Percentiles rank a stretch among this genome's conserved stretches.
These are phyloP conservation scores for Pythium sukuiense DNA, from an alignment of 352 stramenopile species.

Conservation along the genomic window DNA sequence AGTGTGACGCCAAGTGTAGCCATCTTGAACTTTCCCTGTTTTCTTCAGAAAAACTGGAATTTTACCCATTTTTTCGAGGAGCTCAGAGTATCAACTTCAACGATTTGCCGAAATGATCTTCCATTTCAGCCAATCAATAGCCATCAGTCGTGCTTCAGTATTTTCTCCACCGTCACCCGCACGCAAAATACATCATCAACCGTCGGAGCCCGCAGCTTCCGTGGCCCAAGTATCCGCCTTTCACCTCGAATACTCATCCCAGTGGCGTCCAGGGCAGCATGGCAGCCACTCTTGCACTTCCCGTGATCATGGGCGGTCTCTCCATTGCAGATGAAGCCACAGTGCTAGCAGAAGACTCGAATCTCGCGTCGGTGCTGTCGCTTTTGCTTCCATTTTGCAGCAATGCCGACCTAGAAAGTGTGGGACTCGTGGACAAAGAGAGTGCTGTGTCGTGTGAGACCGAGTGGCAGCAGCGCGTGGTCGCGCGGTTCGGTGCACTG, in stretches of 20 bases:
- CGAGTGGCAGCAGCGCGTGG: conserved; percentile 65
- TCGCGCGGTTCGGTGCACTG: conserved; percentile 47
- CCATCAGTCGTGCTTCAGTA: neutral
- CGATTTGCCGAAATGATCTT: conserved; percentile 5
- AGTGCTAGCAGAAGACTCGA: neutral
- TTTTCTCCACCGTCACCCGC: neutral
- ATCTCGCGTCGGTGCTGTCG: conserved; percentile 32
- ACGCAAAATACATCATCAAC: conserved; percentile 5
- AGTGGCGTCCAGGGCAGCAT: neutral
- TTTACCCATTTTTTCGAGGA: no score
- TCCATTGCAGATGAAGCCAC: neutral
- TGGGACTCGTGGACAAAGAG: conserved; percentile 54
- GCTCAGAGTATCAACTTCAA: conserved; percentile 1
- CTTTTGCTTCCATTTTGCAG: conserved; percentile 59
- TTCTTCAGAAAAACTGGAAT: neutral
- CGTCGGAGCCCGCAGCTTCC: neutral
- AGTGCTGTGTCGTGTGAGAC: conserved; percentile 43
- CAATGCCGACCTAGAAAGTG: conserved; percentile 37
- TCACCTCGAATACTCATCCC: neutral
- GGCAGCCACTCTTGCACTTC: neutral
- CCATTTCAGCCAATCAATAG: neutral
- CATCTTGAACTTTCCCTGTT: conserved; percentile 14
- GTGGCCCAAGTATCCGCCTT: neutral
- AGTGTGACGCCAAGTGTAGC: conserved; percentile 8
- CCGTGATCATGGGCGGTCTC: neutral